Evolutionary conservation across 305 asterid genomes (phyloP), one percentile per base, ranked within the genome.

Genomic region (Caryopteris hybrid): DNA sequence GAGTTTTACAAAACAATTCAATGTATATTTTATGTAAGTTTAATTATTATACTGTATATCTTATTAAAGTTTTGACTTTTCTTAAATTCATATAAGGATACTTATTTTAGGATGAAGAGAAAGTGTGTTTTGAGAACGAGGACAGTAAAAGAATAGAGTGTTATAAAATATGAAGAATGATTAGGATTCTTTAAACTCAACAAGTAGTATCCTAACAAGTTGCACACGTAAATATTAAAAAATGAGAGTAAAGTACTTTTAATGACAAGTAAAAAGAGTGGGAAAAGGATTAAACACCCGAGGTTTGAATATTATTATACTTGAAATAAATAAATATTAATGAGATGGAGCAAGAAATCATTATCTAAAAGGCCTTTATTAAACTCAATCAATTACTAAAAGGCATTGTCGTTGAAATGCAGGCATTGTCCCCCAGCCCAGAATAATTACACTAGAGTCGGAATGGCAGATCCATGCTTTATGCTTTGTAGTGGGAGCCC

Each of bases 401-500:
- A 83, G 83, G 77, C 34, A 47, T 56, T 84, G 86, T 79, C 83
- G 85, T 80, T 81, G 88, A 81, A 82, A 74, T 74, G 38, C 74
- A 25, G 33, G 76, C 64, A 70, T 69, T 80, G 83, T 52, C 79
- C 74, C 81, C 78, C 74, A n/a, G 63, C 23, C 74, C 61, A 69
- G 72, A 70, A 83, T 83, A 73, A 83, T 85, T 81, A 81, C 85
- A 73, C 52, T 51, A 55, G 25, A 2, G 31, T 4, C n/a, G 34
- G 48, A n/a, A n/a, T n/a, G n/a, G n/a, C n/a, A n/a, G n/a, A n/a
- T n/a, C n/a, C n/a, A 48, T 70, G 72, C 72, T 16, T 77, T 73
- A 69, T 46, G 74, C 79, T 81, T 81, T 81, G 74, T 78, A 75
- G 87, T 82, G 84, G 84, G 76, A 70, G 77, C 31, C 2, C 31